Conservation (phyloP, 2,329 filamentous ascomycete species). For the Clarireedia homoeocarpa region DNA sequence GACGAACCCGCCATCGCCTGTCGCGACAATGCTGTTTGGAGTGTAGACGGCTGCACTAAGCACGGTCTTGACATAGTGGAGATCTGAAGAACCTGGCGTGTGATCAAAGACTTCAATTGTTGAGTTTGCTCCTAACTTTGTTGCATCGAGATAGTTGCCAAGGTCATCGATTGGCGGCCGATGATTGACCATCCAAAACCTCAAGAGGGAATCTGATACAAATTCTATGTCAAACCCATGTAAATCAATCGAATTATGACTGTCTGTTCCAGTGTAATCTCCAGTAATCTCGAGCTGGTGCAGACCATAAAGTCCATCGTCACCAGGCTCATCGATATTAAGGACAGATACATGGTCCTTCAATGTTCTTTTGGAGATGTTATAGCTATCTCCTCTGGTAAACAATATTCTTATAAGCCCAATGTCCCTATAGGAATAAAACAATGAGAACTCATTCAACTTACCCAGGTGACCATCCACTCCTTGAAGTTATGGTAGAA, state of each 20-base stretch:
- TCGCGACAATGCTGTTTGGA: no score
- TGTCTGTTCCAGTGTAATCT: conserved; percentile 19
- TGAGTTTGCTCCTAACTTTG: conserved; percentile 29
- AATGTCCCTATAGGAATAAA: no score
- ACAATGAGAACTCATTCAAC: no score
- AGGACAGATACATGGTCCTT: no score
- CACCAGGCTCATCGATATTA: conserved; percentile 20
- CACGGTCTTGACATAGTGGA: conserved; percentile 30
- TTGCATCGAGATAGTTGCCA: conserved; percentile 27
- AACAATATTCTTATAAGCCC: no score
- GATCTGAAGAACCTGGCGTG: conserved; percentile 15
- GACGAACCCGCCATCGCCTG: no score
- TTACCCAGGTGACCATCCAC: no score
- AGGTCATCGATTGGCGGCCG: conserved; percentile 28
- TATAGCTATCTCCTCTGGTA: no score
- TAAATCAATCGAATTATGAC: conserved; percentile 25
- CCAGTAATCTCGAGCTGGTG: conserved; percentile 15
- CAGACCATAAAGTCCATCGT: conserved; percentile 14
- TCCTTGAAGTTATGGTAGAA: no score
- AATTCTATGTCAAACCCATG: conserved; percentile 29
- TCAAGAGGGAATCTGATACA: conserved; percentile 18
- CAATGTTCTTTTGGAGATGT: no score
- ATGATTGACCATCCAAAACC: conserved; percentile 31
- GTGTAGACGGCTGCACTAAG: conserved; percentile 2
- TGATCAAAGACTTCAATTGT: conserved; percentile 33